phyloP scores from a whole-genome alignment of 306 rosid genomes.

The Cyclanthera cordifolia region DNA sequence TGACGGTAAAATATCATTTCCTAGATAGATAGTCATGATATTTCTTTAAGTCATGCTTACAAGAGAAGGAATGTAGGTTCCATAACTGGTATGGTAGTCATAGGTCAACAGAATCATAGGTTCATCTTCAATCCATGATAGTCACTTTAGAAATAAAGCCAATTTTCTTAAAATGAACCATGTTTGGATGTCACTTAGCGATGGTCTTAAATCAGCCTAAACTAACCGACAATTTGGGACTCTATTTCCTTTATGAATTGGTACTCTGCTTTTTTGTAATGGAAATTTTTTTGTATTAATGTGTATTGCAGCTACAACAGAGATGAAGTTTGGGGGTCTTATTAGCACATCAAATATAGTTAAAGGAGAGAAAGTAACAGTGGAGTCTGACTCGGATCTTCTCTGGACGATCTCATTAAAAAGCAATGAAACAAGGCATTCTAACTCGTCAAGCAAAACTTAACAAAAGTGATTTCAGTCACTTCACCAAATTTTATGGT shows the following conservation, averaged over 20 bases:
- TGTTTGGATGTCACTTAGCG: not conserved
- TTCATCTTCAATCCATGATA: too few relatives aligned
- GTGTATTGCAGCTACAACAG: conserved; percentile 46
- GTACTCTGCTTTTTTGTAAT: not conserved
- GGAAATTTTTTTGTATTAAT: conserved; percentile 9
- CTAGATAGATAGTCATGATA: too few relatives aligned
- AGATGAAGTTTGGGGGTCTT: conserved; percentile 82
- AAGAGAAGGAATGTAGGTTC: too few relatives aligned
- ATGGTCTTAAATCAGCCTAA: not conserved
- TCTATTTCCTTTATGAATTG: not conserved
- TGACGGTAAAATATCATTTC: too few relatives aligned
- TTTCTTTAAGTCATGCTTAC: too few relatives aligned
- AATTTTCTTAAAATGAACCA: too few relatives aligned
- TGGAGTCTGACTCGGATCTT: conserved; percentile 82
- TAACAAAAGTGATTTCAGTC: too few relatives aligned
- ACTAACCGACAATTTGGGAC: not conserved
- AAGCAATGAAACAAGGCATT: conserved; percentile 22
- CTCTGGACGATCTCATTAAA: conserved; percentile 87
- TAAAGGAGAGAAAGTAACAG: conserved; percentile 52
- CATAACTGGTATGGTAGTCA: too few relatives aligned
- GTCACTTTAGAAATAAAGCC: too few relatives aligned
- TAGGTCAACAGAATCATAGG: too few relatives aligned
- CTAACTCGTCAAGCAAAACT: not conserved
- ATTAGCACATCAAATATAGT: conserved; percentile 77
- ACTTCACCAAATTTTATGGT: too few relatives aligned